Evolutionary conservation across 345 rosid genomes (phyloP), one percentile per base, ranked within the genome.

Genomic region (Rhodamnia rubescens): DNA sequence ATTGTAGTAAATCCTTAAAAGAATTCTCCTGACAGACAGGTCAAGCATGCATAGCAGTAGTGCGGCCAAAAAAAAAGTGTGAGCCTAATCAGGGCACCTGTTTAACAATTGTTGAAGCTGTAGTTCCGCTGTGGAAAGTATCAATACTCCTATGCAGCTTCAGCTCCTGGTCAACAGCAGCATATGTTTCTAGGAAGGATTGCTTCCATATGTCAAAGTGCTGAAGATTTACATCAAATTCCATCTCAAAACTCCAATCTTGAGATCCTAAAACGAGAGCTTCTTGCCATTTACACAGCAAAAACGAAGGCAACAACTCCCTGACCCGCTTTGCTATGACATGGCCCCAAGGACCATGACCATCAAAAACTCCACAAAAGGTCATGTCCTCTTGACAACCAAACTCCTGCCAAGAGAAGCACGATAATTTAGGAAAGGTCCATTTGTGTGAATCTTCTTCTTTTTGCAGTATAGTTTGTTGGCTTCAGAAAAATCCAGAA

Each of bases 321-420:
- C 92, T 89, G 5, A 93, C 94, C 85, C 87, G 92, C 90, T 93
- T 95, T 83, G 98, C 88, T 58, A 95, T 88, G 42, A 91, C 80
- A 89, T 97, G 98, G 36, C 97, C 99, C 99, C 99, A 95, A 74
- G 97, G 94, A 52, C 99, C 99, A 85, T 97, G 99, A 47, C 99
- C 99, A 90, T 97, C 99, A 88, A 94, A 95, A 32, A 97, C 88
- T 86, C 98, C 98, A 89, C 97, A 94, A 52, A 95, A 94, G 32
- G 90, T 89, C 93, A 92, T 91, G 88, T 97, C 99, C 83, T 93
- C 96, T 89, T 95, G 98, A 89, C 96, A 93, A 29, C 99, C 98
- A 81, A 92, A 95, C 87, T 96, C 98, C 98, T 96, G 81, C 83
- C 11, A 27, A 57, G 16, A 56, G 58, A 74, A 13, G 78, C 78